Evolutionary conservation across 192 early-diverging fungal species (phyloP).

Genomic region (Chytriomyces sp.): DNA sequence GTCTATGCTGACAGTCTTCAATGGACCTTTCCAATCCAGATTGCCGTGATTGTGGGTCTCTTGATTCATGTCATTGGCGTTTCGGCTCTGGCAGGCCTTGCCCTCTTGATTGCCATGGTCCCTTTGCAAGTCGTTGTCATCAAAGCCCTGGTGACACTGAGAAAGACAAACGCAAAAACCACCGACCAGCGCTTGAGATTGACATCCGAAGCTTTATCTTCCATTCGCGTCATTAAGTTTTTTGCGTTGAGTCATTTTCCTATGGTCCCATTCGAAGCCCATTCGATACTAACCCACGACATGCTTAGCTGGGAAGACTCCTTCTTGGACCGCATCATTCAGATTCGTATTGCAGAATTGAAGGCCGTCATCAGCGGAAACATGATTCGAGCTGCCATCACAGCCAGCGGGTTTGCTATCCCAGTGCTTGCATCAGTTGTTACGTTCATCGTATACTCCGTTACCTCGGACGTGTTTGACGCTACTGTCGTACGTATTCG

Average conservation of each 20-base stretch:
- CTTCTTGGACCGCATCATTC: conserved; percentile 68
- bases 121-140: conserved; percentile 28
- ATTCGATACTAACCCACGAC: neutral
- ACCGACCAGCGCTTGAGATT: conserved; percentile 30
- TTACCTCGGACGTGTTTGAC: conserved; percentile 5
- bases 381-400: conserved; percentile 16
- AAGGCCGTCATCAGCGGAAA: conserved; percentile 19
- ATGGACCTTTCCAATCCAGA: conserved; percentile 14
- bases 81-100: conserved; percentile 33
- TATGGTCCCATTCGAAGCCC: neutral
- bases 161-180: conserved; percentile 30
- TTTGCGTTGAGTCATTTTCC: conserved; percentile 51
- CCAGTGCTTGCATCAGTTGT: conserved; percentile 45
- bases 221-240: conserved; percentile 78
- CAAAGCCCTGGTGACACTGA: conserved; percentile 12
- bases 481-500: conserved; percentile 2
- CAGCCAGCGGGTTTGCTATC: conserved; percentile 49
- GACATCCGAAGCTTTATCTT: conserved; percentile 63
- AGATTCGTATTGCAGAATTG: conserved; percentile 49
- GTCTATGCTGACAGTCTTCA: too few relatives aligned
- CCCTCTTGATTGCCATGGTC: conserved; percentile 21
- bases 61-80: conserved; percentile 21
- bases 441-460: conserved; percentile 49
- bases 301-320: conserved; percentile 58
- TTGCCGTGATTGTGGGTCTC: conserved; percentile 13